Evolutionary conservation across 345 rosid genomes (phyloP).

Genomic region (Murraya paniculata): DNA sequence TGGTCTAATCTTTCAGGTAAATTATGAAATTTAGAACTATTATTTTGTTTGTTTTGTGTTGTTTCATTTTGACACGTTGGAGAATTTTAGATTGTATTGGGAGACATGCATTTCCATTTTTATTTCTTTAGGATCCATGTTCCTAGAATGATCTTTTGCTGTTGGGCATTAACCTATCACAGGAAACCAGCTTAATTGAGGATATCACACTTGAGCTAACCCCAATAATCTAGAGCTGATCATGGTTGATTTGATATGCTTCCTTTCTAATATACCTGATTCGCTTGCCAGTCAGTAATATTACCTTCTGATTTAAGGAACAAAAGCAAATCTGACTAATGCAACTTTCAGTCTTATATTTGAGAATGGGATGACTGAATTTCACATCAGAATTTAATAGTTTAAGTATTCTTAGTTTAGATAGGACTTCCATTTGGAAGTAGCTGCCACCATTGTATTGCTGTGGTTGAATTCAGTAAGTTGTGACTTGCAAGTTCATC

Average conservation of each 20-base stretch:
- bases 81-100: not conserved
- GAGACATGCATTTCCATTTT: not conserved
- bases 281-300: not conserved
- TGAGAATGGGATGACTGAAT: not conserved
- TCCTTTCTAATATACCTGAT: not conserved
- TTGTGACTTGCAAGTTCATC: not conserved
- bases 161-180: not conserved
- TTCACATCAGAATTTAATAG: not conserved
- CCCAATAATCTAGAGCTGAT: not conserved
- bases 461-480: not conserved
- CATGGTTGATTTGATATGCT: not conserved
- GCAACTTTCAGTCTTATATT: not conserved
- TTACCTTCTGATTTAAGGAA: not conserved
- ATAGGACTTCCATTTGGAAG: not conserved
- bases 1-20: constrained; percentile 72
- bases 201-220: not conserved
- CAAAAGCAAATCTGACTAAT: not conserved
- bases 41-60: not conserved
- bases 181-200: not conserved
- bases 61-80: not conserved
- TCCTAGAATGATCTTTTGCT: not conserved
- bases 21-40: not conserved
- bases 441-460: not conserved
- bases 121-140: not conserved
- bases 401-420: not conserved